Base-by-base conservation (phyloP, 495 filamentous ascomycete genomes). In the Cercophora newfieldiana region DNA sequence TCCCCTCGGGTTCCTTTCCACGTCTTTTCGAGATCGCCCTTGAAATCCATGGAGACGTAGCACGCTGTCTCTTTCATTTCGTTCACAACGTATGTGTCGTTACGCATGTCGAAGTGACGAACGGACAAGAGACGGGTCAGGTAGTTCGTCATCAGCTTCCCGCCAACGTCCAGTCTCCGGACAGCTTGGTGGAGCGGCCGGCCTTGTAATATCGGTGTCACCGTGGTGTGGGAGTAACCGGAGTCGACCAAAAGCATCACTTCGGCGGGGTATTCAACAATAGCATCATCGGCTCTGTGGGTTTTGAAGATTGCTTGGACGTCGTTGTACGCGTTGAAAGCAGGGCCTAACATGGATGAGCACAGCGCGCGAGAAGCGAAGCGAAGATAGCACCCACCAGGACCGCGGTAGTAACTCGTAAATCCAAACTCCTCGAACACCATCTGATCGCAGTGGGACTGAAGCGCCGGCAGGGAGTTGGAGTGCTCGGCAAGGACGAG, bases 351-450 rank as follows among this genome's bases (percentile, higher is more conserved):
- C 5, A 22, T 53, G 28, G 19, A 24, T 56, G 26, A 31, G 56
- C 47, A 57, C 1, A 14, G 33, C n/a, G 18, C 29, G 16, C 26
- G 10, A 21, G 30, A 12, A 66, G 14, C 5, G 44, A 49, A 21
- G 14, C 16, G 28, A 26, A 72, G 54, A 22, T 55, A 70, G 72
- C 72, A 84, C 88, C 74, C 68, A 90, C 90, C 89, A 63, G 91
- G 77, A 69, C 84, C 89, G 56, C 95, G 85, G 63, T 87, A 89
- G 76, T 96, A 97, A 54, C 88, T 88, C 19, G 90, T 86, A 77
- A 98, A 98, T n/a, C 92, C 92, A 82, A 93, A 98, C 74, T 98
- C 94, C 74, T 99, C 95, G 81, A 98, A 98, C 0, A 97, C 86
- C 74, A 99, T 92, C 81, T 99, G 92, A 74, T 98, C 95, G 64